A percentile compares a stretch with the other conserved stretches of the same genome.
Conservation (phyloP, 306 rosid genomes). For the Purshia tridentata region DNA sequence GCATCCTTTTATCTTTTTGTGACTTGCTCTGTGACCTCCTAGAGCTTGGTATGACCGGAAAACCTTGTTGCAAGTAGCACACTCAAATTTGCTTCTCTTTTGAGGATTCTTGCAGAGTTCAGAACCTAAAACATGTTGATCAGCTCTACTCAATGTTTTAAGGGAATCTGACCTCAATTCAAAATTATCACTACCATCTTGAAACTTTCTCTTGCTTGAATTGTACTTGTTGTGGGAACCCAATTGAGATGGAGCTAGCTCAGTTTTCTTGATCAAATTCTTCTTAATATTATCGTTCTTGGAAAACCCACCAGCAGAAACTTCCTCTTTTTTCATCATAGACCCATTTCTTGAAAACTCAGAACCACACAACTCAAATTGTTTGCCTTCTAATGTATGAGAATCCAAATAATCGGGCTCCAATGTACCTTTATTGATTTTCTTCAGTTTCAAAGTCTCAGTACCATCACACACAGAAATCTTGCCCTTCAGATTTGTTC, state of each 20-base stretch:
- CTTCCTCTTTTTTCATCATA: constrained; percentile 23
- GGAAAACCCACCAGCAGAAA: constrained; percentile 31
- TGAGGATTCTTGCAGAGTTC: constrained; percentile 38
- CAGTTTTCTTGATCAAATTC: constrained; percentile 37
- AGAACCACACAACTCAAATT: background rate
- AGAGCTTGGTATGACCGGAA: constrained; percentile 88
- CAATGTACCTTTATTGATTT: constrained; percentile 29
- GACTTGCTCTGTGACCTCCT: constrained; percentile 95
- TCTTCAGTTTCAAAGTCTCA: constrained; percentile 24
- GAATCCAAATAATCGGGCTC: constrained; percentile 29
- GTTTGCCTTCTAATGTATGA: too few relatives aligned
- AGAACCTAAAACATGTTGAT: constrained; percentile 25
- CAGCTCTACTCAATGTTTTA: constrained; percentile 18
- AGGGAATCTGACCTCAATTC: constrained; percentile 32
- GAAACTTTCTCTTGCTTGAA: constrained; percentile 43
- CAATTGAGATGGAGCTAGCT: constrained; percentile 33
- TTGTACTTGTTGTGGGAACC: constrained; percentile 34
- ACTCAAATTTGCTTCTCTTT: constrained; percentile 68
- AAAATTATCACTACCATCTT: constrained; percentile 16
- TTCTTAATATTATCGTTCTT: constrained; percentile 29
- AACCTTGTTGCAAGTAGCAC: constrained; percentile 68
- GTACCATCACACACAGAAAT: background rate
- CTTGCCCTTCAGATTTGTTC: constrained; percentile 34
- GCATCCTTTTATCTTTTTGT: constrained; percentile 66
- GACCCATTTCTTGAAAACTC: constrained; percentile 24